A percentile compares a stretch with the other conserved stretches of the same genome.
These are phyloP conservation scores for Laguncularia racemosa DNA, from an alignment of 345 rosid genomes.

Conservation along the genomic window DNA sequence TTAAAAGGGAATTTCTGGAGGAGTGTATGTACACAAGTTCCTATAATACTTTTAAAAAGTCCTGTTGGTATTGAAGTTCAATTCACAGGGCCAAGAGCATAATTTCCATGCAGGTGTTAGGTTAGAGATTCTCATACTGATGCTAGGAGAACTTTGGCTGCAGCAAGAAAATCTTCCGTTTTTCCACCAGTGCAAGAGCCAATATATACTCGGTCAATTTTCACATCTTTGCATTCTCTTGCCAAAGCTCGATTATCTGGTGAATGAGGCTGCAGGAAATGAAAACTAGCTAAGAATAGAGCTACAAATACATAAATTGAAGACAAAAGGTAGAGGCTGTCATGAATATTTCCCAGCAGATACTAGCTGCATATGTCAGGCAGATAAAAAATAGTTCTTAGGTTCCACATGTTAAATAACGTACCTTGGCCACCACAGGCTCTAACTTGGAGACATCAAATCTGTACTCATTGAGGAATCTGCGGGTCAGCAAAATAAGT, in stretches of 20 bases:
- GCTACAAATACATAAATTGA: background rate
- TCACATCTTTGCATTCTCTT: constrained; percentile 98
- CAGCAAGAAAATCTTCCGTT: constrained; percentile 91
- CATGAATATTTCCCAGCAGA: background rate
- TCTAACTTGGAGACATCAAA: constrained; percentile 84
- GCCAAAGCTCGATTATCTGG: constrained; percentile 97
- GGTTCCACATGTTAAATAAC: constrained; percentile 9
- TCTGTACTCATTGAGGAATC: constrained; percentile 78
- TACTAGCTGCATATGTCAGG: background rate
- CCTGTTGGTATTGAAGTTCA: too few relatives aligned
- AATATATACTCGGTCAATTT: constrained; percentile 93
- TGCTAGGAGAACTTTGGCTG: constrained; percentile 77
- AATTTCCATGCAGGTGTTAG: background rate
- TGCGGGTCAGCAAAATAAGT: constrained; percentile 16
- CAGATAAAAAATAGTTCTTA: background rate
- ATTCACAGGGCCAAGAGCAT: background rate
- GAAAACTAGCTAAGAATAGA: background rate
- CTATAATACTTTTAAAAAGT: too few relatives aligned
- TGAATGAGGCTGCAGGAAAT: constrained; percentile 78
- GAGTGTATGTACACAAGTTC: too few relatives aligned
- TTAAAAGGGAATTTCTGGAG: too few relatives aligned
- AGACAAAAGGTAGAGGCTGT: background rate
- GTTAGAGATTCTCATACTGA: constrained; percentile 41
- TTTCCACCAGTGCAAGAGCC: constrained; percentile 99
- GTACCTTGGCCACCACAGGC: constrained; percentile 95